Evolutionary conservation across 176 grass and related monocot species (phyloP), one percentile per base, ranked within the genome.

Genomic region (Oryza australiensis): DNA sequence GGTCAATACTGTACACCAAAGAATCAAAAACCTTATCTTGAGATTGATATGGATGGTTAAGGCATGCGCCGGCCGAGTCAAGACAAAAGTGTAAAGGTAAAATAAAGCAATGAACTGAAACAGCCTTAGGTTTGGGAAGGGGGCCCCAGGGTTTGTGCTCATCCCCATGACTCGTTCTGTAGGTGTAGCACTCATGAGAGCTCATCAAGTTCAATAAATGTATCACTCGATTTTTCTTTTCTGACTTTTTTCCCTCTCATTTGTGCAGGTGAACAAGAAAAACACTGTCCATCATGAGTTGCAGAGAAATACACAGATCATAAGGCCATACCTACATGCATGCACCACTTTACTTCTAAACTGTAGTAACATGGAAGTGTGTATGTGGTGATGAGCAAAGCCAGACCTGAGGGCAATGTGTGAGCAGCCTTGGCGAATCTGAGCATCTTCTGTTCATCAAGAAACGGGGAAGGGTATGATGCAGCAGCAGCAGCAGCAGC

Each of bases 371-470:
- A 51, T 64, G 29, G 26, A 16, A 23, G 4, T 34, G 15, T 73
- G 15, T 73, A 33, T 27, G 32, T 41, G n/a, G 41, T 43, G 70
- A 76, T 18, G 37, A 15, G 49, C 49, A 26, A 29, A 10, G 49
- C 35, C 64, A 62, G 49, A 87, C 88, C 91, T 85, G 86, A 66
- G 5, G 85, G 68, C 62, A 81, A 78, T 70, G 80, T 38, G 3
- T 63, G 55, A 40, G 80, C 75, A 68, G 75, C 84, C 76, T 85
- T 88, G 73, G 88, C 82, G 85, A 88, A 93, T 5, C 88, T 75
- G 76, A 93, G 85, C 64, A 93, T 93, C 76, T 90, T 87, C 78
- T 82, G 82, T 49, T 90, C 74, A 68, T 93, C 88, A 12, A 87
- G 85, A 78, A 90, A 88, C 55, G 82, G 88, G 35, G 74, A 83